Percentiles rank a stretch among this genome's conserved stretches.
Evolutionary conservation across 2,329 filamentous ascomycete species (phyloP).

Genomic region (Penicillium sp.): DNA sequence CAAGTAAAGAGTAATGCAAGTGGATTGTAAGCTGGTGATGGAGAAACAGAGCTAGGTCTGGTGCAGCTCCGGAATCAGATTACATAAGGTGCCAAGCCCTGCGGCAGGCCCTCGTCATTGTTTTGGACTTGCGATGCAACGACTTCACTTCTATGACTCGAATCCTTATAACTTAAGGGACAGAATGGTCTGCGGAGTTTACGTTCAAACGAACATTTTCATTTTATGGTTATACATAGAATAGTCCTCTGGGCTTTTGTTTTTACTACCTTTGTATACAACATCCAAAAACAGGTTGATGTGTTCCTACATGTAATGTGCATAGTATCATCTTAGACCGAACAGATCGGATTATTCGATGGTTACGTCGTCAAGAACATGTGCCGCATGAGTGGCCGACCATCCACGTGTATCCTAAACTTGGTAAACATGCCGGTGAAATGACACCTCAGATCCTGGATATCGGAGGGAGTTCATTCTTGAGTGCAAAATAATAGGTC

Average conservation of each 20-base stretch:
- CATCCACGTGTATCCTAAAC: not conserved
- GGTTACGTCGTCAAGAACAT: too few relatives aligned
- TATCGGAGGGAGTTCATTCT: slow-evolving; percentile 19
- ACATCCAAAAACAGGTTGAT: not conserved
- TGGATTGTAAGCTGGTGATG: slow-evolving; percentile 27
- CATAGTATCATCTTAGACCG: not conserved
- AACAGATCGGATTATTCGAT: not conserved
- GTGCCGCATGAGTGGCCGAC: not conserved
- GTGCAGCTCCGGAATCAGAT: slow-evolving; percentile 20
- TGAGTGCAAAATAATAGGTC: slow-evolving; percentile 70
- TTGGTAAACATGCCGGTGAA: not conserved
- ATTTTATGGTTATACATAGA: not conserved
- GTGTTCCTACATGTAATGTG: not conserved
- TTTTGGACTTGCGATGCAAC: slow-evolving; percentile 9
- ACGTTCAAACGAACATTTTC: not conserved
- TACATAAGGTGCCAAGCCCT: slow-evolving; percentile 22
- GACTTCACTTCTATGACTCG: not conserved
- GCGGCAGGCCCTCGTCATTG: slow-evolving; percentile 19
- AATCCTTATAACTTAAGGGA: not conserved
- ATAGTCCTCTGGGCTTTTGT: not conserved
- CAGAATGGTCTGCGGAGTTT: too few relatives aligned
- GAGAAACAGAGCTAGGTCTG: slow-evolving; percentile 23
- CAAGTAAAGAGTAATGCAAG: slow-evolving; percentile 17
- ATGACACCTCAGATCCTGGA: not conserved
- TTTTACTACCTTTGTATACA: not conserved